Evolutionary conservation across 495 filamentous ascomycete species (phyloP).

Genomic region (Apodospora peruviana): DNA sequence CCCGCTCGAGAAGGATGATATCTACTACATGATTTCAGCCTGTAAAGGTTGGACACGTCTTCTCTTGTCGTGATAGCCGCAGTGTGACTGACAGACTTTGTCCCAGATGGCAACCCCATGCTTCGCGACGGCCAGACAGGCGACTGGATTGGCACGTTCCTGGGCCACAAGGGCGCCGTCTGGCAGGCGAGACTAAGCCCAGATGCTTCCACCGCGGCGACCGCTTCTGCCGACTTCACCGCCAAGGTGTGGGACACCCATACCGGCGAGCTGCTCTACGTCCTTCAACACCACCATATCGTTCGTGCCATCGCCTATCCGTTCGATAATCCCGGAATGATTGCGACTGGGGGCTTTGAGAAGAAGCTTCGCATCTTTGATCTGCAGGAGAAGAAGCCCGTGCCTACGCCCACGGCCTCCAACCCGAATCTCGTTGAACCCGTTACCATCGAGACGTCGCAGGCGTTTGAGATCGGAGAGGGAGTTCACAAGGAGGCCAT

Average conservation of each 20-base stretch:
- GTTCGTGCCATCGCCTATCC: slow-evolving; percentile 91
- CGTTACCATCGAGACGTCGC: slow-evolving; percentile 37
- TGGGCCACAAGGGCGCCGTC: slow-evolving; percentile 96
- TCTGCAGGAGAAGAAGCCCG: slow-evolving; percentile 47
- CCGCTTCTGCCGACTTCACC: slow-evolving; percentile 92
- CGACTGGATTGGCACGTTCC: slow-evolving; percentile 98
- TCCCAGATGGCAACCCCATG: slow-evolving; percentile 91
- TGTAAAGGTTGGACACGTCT: slow-evolving; percentile 70
- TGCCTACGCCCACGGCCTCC: slow-evolving; percentile 10
- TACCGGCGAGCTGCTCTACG: slow-evolving; percentile 82
- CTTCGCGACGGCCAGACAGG: slow-evolving; percentile 94
- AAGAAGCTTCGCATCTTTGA: slow-evolving; percentile 97
- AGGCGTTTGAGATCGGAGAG: slow-evolving; percentile 78
- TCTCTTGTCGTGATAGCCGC: not conserved
- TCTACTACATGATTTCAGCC: slow-evolving; percentile 93
- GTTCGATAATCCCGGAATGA: slow-evolving; percentile 66
- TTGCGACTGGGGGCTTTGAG: slow-evolving; percentile 88
- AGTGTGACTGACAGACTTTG: slow-evolving; percentile 1
- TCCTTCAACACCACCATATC: slow-evolving; percentile 87
- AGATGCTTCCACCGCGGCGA: slow-evolving; percentile 83
- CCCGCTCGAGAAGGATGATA: slow-evolving; percentile 69
- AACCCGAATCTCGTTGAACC: slow-evolving; percentile 18
- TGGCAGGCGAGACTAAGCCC: slow-evolving; percentile 90
- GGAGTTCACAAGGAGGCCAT: slow-evolving; percentile 80
- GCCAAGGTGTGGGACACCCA: slow-evolving; percentile 97